Evolutionary conservation across 345 rosid species (phyloP).

Genomic region (Eucalyptus virginea): DNA sequence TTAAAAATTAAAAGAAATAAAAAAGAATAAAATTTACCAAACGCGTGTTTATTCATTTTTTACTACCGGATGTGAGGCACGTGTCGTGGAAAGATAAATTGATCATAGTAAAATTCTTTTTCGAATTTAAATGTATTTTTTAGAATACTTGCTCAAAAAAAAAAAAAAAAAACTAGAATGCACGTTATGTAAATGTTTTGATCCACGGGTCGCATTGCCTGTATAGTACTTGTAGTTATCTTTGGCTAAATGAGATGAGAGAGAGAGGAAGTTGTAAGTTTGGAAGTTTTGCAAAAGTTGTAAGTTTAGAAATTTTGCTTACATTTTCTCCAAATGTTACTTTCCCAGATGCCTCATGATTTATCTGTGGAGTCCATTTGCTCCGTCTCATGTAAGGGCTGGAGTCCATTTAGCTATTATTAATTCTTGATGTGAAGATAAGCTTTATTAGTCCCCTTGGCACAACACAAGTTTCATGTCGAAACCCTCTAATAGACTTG

Average conservation of each 20-base stretch:
- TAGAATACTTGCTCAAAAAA: too few relatives aligned
- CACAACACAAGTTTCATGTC: not conserved
- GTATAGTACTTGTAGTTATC: accelerated
- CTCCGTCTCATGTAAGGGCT: not conserved
- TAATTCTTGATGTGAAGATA: not conserved
- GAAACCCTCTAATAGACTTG: accelerated
- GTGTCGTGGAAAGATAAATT: not conserved
- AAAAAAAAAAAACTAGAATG: accelerated
- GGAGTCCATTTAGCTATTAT: not conserved
- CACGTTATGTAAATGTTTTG: not conserved
- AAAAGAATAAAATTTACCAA: too few relatives aligned
- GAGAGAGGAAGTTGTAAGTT: not conserved
- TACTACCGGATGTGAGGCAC: not conserved
- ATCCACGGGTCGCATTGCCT: not conserved
- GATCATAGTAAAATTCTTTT: not conserved
- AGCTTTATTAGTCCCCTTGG: not conserved
- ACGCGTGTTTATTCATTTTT: too few relatives aligned
- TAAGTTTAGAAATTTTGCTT: accelerated
- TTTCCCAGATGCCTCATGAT: not conserved
- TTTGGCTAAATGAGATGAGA: not conserved
- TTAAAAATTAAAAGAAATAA: too few relatives aligned
- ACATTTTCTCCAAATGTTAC: not conserved
- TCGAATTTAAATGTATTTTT: not conserved
- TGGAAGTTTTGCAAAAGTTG: not conserved
- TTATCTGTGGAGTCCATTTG: not conserved